Conservation (phyloP, 1,284 basidiomycete species). For the Coriolopsis trogii region DNA sequence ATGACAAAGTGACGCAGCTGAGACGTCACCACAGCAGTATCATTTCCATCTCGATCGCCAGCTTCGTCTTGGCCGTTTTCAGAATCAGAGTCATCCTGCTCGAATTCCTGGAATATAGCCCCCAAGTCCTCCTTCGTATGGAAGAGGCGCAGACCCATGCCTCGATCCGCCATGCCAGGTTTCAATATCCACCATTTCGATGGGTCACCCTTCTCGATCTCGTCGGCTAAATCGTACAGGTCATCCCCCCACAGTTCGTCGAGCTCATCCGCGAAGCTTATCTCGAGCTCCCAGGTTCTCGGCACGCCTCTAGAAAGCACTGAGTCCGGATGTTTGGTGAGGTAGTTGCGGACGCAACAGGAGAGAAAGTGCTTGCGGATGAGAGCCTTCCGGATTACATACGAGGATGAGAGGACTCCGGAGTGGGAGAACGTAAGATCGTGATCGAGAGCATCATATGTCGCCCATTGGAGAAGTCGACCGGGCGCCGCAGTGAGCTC, state of each 20-base stretch:
- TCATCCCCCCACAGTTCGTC: slow-evolving; percentile 96
- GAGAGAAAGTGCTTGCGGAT: slow-evolving; percentile 96
- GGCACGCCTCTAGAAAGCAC: slow-evolving; percentile 64
- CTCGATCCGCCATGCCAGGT: slow-evolving; percentile 96
- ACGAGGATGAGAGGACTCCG: slow-evolving; percentile 77
- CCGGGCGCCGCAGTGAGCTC: slow-evolving; percentile 12
- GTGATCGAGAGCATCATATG: slow-evolving; percentile 85
- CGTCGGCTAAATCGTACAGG: slow-evolving; percentile 82
- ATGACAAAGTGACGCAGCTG: slow-evolving; percentile 97
- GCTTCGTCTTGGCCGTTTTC: slow-evolving; percentile 36
- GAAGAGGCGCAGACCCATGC: slow-evolving; percentile 94
- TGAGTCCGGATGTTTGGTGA: slow-evolving; percentile 71
- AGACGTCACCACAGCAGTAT: slow-evolving; percentile 75
- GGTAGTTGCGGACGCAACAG: slow-evolving; percentile 72
- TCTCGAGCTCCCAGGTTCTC: slow-evolving; percentile 85
- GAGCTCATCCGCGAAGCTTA: slow-evolving; percentile 92
- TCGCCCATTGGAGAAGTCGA: slow-evolving; percentile 73
- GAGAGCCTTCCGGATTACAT: slow-evolving; percentile 89
- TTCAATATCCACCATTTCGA: slow-evolving; percentile 91
- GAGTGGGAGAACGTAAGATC: slow-evolving; percentile 56
- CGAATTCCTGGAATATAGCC: slow-evolving; percentile 86
- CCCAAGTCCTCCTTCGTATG: slow-evolving; percentile 75
- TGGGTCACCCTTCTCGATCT: slow-evolving; percentile 51
- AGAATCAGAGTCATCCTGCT: slow-evolving; percentile 55
- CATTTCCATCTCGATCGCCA: slow-evolving; percentile 33